Base-by-base conservation (phyloP, 140 eudicot genomes). In the Artemisia princeps region DNA sequence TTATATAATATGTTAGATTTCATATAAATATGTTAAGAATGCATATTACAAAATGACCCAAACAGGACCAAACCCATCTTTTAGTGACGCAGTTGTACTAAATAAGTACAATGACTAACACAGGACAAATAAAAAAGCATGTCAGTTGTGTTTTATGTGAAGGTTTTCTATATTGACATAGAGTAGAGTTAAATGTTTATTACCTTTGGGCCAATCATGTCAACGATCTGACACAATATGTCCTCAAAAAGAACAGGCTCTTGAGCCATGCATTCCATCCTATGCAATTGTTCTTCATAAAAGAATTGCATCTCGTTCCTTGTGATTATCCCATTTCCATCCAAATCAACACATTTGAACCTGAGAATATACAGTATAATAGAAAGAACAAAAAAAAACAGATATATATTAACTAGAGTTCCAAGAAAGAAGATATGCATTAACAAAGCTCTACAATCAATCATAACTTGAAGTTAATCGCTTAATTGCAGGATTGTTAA, bases 241-340 rank as follows among this genome's bases (percentile, higher is more conserved):
- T 88, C 98, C 76, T 92, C 96, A 64, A 92, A 88, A 53, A 82
- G 96, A 10, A 92, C 96, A 62, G 94, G 95, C 73, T 92, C 98
- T 70, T 92, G 98, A 37, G 89, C 96, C 96, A 92, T 92, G 73
- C 96, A 92, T 74, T 92, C 98, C 98, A 92, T 92, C 69, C 98
- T 77, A 77, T 92, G 98, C 85, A 92, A 75, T 82, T 92, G 98
- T 67, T 92, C 98, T 72, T 88, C 98, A 20, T 92, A 92, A 65
- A 85, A 92, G 80, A 92, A 88, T 53, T 83, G 98, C 94, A 92
- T 82, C 62, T 92, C 98, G 51, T 92, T 92, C 76, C 94, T 74
- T 12, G 98, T 88, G 61, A 88, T 73, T 69, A 86, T 67, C 20
- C 94, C 96, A 59, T 92, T 92, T 65, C 86, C 96, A 67, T 92